These are phyloP conservation scores for Sugiyamaella mastotermitis DNA, from an alignment of 805 yeast species.

Conservation along the genomic window DNA sequence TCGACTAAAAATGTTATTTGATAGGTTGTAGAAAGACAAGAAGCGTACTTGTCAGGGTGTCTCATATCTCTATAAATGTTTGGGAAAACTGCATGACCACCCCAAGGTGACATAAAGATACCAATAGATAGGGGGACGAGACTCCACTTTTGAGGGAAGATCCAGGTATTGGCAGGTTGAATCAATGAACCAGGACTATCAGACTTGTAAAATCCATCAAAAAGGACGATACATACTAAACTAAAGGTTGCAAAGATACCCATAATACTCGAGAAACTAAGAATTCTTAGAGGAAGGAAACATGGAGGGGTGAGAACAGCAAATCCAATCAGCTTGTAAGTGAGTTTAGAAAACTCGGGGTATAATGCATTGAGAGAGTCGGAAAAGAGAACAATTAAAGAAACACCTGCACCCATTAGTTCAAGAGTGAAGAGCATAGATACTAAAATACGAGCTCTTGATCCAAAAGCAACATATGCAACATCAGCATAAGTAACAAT, in stretches of 20 bases:
- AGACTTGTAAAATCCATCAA: constrained; percentile 58
- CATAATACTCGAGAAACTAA: constrained; percentile 60
- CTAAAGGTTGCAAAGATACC: constrained; percentile 70
- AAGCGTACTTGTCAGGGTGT: constrained; percentile 55
- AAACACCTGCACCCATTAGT: constrained; percentile 73
- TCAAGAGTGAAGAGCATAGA: constrained; percentile 73
- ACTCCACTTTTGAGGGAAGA: constrained; percentile 59
- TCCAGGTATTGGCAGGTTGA: constrained; percentile 54
- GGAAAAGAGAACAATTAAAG: constrained; percentile 74
- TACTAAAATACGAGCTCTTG: constrained; percentile 64
- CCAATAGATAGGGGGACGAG: constrained; percentile 39
- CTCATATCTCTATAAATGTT: constrained; percentile 71
- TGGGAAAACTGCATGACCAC: constrained; percentile 81
- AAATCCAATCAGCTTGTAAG: constrained; percentile 54
- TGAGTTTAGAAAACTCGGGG: constrained; percentile 45
- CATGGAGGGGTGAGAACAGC: constrained; percentile 72
- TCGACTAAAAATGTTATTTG: constrained; percentile 54
- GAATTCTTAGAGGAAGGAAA: constrained; percentile 65
- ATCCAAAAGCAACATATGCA: constrained; percentile 80
- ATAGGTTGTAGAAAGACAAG: constrained; percentile 51
- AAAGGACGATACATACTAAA: constrained; percentile 50
- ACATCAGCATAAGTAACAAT: constrained; percentile 84
- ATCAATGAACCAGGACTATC: constrained; percentile 70
- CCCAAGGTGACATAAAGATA: constrained; percentile 56
- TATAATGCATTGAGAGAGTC: constrained; percentile 73